A percentile compares a stretch with the other conserved stretches of the same genome.
Conservation (phyloP, 1,284 basidiomycete species). For the Polyporus tsugae region DNA sequence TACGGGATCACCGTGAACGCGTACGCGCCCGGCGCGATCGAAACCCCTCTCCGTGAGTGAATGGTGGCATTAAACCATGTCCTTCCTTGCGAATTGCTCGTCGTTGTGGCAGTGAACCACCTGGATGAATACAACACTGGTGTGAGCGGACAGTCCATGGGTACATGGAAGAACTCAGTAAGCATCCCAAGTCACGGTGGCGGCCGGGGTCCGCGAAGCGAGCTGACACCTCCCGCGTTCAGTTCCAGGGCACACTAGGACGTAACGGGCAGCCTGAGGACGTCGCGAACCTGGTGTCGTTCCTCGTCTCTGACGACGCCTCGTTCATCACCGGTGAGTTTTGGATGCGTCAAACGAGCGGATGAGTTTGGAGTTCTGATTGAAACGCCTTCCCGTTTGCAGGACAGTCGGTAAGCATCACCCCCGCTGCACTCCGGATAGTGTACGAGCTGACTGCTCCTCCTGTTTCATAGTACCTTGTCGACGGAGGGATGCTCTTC, state of each 20-base stretch:
- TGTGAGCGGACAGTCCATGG: neutral
- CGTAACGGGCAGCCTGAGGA: conserved; percentile 41
- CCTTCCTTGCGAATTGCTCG: neutral
- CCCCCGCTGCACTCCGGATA: too few species aligned
- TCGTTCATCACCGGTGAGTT: conserved; percentile 45
- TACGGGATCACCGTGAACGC: conserved; percentile 35
- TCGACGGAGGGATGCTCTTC: conserved; percentile 24
- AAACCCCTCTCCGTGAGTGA: conserved; percentile 28
- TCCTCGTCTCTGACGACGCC: conserved; percentile 43
- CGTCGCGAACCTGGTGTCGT: conserved; percentile 47
- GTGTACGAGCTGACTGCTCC: neutral
- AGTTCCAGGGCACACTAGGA: conserved; percentile 15
- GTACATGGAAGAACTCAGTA: neutral
- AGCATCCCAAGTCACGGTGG: neutral
- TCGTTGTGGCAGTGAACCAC: neutral
- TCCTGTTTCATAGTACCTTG: conserved; percentile 13
- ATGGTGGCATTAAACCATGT: neutral
- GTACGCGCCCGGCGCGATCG: conserved; percentile 33
- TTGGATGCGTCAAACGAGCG: neutral
- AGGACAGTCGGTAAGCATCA: conserved; percentile 12
- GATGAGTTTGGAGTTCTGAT: too few species aligned
- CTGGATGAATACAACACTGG: neutral
- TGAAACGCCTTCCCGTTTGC: neutral
- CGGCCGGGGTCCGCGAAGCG: neutral
- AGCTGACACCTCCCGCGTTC: neutral